Evolutionary conservation across 2,329 filamentous ascomycete species (phyloP).

Genomic region (Aspergillus neotritici): DNA sequence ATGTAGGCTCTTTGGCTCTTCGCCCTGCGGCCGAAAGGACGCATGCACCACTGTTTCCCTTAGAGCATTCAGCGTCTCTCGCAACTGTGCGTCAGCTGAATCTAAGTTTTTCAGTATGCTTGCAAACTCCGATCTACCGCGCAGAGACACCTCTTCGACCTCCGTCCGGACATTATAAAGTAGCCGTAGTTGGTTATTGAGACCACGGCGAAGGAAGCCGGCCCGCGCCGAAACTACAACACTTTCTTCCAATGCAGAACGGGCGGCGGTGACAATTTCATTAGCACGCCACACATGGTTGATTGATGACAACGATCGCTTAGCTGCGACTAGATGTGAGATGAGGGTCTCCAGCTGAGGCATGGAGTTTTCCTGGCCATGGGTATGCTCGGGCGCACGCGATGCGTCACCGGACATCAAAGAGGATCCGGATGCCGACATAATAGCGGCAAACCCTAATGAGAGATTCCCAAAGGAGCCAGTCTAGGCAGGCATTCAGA

Average conservation of each 20-base stretch:
- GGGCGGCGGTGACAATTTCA: conserved; percentile 72
- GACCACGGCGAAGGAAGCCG: conserved; percentile 59
- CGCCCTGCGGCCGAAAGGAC: conserved; percentile 47
- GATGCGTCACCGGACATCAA: conserved; percentile 16
- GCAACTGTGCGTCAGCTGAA: conserved; percentile 52
- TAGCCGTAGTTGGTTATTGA: conserved; percentile 46
- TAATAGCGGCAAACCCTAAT: conserved; percentile 8
- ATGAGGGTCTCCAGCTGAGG: conserved; percentile 68
- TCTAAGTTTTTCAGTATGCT: conserved; percentile 53
- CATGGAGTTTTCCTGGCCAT: conserved; percentile 17
- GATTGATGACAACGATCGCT: conserved; percentile 80
- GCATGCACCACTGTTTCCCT: conserved; percentile 55
- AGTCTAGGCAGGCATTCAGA: not conserved
- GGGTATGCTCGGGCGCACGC: conserved; percentile 8
- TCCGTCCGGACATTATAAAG: conserved; percentile 41
- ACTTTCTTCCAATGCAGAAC: conserved; percentile 69
- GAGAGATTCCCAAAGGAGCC: not conserved
- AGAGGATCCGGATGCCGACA: conserved; percentile 31
- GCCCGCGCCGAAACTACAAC: conserved; percentile 66
- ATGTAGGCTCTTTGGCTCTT: conserved; percentile 53
- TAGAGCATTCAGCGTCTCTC: conserved; percentile 51
- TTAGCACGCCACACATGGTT: conserved; percentile 78
- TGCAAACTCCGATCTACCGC: conserved; percentile 41
- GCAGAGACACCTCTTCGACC: conserved; percentile 39
- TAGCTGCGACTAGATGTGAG: conserved; percentile 76